Percentiles rank a stretch among this genome's conserved stretches.
Evolutionary conservation across 345 rosid genomes (phyloP).

Genomic region (Hibiscus syriacus): DNA sequence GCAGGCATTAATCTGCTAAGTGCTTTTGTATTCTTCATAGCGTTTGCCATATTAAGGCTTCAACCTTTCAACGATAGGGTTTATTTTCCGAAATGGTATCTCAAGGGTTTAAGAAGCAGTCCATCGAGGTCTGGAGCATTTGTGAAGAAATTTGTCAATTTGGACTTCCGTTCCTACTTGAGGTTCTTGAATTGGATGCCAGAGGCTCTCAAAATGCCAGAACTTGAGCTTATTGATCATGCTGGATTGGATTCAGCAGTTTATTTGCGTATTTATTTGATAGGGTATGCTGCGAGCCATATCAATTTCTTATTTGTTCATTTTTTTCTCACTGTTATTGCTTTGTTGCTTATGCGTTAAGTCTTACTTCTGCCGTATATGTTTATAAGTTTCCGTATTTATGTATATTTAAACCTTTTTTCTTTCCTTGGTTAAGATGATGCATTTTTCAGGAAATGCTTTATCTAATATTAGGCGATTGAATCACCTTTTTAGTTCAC

Average conservation of each 20-base stretch:
- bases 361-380: no score
- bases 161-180: constrained; percentile 61
- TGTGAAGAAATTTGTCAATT: constrained; percentile 56
- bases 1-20: constrained; percentile 69
- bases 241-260: constrained; percentile 96
- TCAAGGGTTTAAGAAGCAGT: constrained; percentile 65
- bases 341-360: no score
- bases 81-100: constrained; percentile 95
- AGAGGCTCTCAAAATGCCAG: constrained; percentile 88
- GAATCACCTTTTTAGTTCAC: background rate
- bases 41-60: constrained; percentile 72
- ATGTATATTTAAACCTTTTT: no score
- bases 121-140: constrained; percentile 54
- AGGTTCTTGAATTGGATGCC: constrained; percentile 90
- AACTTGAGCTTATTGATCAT: constrained; percentile 87
- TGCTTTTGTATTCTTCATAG: constrained; percentile 64
- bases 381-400: no score
- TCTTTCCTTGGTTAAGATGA: no score
- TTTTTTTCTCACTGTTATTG: background rate
- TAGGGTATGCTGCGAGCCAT: constrained; percentile 44
- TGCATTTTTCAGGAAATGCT: background rate
- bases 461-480: background rate
- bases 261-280: constrained; percentile 80
- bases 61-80: constrained; percentile 96
- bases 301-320: background rate